Evolutionary conservation across 1,284 basidiomycete genomes (phyloP).

Genomic region (Athelia sp.): DNA sequence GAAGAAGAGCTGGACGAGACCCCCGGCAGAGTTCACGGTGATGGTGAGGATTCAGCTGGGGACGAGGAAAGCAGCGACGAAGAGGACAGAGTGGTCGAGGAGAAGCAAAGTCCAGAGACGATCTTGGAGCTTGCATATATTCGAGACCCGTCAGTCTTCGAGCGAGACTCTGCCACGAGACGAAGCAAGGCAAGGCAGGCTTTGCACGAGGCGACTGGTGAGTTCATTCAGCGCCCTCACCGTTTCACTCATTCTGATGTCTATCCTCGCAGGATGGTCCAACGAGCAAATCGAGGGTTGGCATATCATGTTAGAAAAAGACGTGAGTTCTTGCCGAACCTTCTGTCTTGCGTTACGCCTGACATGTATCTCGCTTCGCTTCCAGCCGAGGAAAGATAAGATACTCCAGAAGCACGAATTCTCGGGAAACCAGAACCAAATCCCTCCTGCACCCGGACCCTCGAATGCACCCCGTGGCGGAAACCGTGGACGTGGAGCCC

Average conservation of each 20-base stretch:
- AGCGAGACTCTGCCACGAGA: slow-evolving; percentile 68
- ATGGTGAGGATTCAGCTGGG: slow-evolving; percentile 54
- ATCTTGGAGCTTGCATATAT: slow-evolving; percentile 76
- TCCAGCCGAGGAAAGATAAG: slow-evolving; percentile 69
- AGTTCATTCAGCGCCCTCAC: neutral
- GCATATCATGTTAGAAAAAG: slow-evolving; percentile 80
- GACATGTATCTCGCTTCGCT: slow-evolving; percentile 2
- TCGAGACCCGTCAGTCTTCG: slow-evolving; percentile 66
- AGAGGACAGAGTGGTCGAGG: slow-evolving; percentile 21
- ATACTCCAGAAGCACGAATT: slow-evolving; percentile 73
- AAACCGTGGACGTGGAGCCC: slow-evolving; percentile 20
- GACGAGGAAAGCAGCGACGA: slow-evolving; percentile 38
- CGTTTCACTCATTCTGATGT: slow-evolving; percentile 42
- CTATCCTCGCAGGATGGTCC: slow-evolving; percentile 48
- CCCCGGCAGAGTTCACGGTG: slow-evolving; percentile 36
- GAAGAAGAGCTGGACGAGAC: slow-evolving; percentile 47
- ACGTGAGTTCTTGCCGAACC: slow-evolving; percentile 45
- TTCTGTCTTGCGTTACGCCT: neutral
- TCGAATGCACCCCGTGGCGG: slow-evolving; percentile 15
- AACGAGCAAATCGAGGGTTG: slow-evolving; percentile 88
- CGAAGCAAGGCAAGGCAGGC: slow-evolving; percentile 60
- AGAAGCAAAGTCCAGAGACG: slow-evolving; percentile 43
- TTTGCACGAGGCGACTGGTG: slow-evolving; percentile 36
- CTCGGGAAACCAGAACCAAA: slow-evolving; percentile 42
- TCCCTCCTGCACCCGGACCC: slow-evolving; percentile 11